Conservation (phyloP, 805 yeast species). For the Kockiozyma suomiensis region DNA sequence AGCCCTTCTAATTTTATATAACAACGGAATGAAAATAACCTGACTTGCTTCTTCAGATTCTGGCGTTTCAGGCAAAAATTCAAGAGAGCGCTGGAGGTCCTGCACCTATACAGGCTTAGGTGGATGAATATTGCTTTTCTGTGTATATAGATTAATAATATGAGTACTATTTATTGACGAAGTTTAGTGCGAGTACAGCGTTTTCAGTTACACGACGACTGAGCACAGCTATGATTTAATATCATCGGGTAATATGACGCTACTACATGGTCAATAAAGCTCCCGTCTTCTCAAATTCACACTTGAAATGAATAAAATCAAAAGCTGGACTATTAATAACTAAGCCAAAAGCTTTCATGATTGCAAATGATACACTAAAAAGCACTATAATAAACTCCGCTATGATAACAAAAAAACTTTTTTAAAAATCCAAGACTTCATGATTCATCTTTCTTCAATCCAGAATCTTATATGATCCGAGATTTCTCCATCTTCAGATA, state of each 20-base stretch:
- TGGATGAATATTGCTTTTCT: background rate
- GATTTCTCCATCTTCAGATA: too few species aligned
- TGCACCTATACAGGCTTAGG: background rate
- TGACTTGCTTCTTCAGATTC: conserved; percentile 7
- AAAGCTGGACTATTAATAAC: too few species aligned
- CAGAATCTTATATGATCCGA: too few species aligned
- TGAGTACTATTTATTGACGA: too few species aligned
- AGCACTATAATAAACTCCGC: background rate
- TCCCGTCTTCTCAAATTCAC: too few species aligned
- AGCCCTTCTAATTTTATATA: background rate
- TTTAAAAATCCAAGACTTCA: background rate
- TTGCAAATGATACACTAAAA: background rate
- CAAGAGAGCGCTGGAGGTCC: conserved; percentile 14
- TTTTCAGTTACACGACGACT: too few species aligned
- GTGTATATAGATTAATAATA: background rate
- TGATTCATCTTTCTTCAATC: background rate
- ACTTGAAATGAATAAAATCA: too few species aligned
- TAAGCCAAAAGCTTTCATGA: background rate
- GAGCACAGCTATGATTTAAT: too few species aligned
- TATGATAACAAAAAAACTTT: background rate
- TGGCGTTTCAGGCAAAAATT: conserved; percentile 26
- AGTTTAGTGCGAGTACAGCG: too few species aligned
- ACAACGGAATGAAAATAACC: too few species aligned
- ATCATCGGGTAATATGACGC: too few species aligned
- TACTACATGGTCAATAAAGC: too few species aligned